These are phyloP conservation scores for Leccinum ochraceum DNA, from an alignment of 768 basidiomycete genomes.

Conservation along the genomic window DNA sequence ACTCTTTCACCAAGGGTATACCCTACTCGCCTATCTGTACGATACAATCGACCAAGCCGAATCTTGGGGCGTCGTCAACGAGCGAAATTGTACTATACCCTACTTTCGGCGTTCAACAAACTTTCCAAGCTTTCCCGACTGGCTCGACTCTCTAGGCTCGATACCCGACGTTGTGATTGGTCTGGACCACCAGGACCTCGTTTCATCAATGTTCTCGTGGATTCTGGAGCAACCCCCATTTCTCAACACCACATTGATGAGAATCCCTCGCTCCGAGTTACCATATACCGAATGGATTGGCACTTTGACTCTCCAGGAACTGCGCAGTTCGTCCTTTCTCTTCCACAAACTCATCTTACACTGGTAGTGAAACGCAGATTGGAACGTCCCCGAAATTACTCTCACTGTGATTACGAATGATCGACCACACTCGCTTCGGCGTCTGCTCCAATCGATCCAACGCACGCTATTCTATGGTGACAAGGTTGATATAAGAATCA, in stretches of 20 bases:
- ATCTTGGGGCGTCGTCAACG: conserved; percentile 7
- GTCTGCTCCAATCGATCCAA: conserved; percentile 64
- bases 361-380: conserved; percentile 48
- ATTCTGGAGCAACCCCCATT: conserved; percentile 23
- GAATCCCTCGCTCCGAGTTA: conserved; percentile 51
- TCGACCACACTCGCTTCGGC: conserved; percentile 66
- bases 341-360: conserved; percentile 10
- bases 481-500: conserved; percentile 59
- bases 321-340: conserved; percentile 16
- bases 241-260: conserved; percentile 38
- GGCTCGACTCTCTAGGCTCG: conserved; percentile 33
- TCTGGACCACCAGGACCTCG: conserved; percentile 31
- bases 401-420: conserved; percentile 78
- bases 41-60: conserved; percentile 6
- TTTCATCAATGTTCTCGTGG: conserved; percentile 24
- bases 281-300: conserved; percentile 61
- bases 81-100: conserved; percentile 17
- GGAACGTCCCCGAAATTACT: conserved; percentile 69
- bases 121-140: conserved; percentile 22
- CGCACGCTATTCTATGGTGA: conserved; percentile 69
- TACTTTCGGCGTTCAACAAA: conserved; percentile 20
- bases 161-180: conserved; percentile 37
- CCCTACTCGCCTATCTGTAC: conserved; percentile 35
- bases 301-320: conserved; percentile 55
- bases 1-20: conserved; percentile 33